Percentiles rank a stretch among this genome's conserved stretches.
These are phyloP conservation scores for Sesbania bispinosa DNA, from an alignment of 306 rosid species.

Conservation along the genomic window DNA sequence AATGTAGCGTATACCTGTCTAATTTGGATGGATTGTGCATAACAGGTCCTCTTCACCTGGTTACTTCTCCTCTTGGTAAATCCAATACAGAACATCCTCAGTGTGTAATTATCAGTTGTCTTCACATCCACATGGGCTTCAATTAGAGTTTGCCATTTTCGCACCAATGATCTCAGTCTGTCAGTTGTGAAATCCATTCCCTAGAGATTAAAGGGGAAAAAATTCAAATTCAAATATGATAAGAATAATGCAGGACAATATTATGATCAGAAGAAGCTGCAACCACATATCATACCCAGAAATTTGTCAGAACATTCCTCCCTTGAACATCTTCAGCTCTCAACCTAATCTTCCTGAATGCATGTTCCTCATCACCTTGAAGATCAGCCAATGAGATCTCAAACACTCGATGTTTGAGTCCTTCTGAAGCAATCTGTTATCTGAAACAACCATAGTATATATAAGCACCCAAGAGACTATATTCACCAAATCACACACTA, in stretches of 20 bases:
- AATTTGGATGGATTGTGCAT: slow-evolving; percentile 89
- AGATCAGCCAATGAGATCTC: slow-evolving; percentile 96
- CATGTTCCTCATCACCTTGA: slow-evolving; percentile 89
- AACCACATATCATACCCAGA: slow-evolving; percentile 59
- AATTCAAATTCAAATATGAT: neutral
- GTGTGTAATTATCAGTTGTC: slow-evolving; percentile 74
- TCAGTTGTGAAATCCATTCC: slow-evolving; percentile 92
- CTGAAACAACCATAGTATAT: neutral
- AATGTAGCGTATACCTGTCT: slow-evolving; percentile 50
- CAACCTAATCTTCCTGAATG: slow-evolving; percentile 90
- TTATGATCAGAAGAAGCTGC: neutral
- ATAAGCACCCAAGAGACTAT: neutral
- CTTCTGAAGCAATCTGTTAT: slow-evolving; percentile 89
- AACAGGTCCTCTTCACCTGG: slow-evolving; percentile 94
- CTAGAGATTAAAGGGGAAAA: slow-evolving; percentile 21
- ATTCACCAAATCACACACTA: neutral
- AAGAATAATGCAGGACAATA: neutral
- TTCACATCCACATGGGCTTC: slow-evolving; percentile 96
- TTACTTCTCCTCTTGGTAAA: slow-evolving; percentile 76
- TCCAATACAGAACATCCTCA: slow-evolving; percentile 95
- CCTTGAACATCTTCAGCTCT: slow-evolving; percentile 98
- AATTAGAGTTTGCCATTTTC: slow-evolving; percentile 86
- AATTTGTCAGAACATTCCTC: slow-evolving; percentile 79
- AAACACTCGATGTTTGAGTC: slow-evolving; percentile 92
- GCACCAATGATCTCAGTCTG: slow-evolving; percentile 84